phyloP scores from a whole-genome alignment of 768 basidiomycete genomes.

The Hygrophorus pudorinus region DNA sequence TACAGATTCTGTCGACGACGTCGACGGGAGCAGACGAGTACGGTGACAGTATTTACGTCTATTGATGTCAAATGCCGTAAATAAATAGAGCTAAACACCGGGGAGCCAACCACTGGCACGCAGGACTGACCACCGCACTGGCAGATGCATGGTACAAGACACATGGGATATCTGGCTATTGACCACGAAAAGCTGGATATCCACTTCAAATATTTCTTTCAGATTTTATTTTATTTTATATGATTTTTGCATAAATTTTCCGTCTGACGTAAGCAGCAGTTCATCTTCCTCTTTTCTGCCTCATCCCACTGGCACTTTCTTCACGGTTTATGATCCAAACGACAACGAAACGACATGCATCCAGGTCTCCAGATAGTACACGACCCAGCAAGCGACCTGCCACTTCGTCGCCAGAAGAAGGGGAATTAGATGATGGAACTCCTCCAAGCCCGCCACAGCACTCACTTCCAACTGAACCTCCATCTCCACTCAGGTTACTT shows the following conservation, averaged over 20 bases:
- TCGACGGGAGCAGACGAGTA: too few relatives aligned
- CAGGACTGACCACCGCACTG: too few relatives aligned
- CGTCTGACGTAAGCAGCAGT: not conserved
- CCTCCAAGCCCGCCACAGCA: constrained; percentile 4
- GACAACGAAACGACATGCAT: constrained; percentile 45
- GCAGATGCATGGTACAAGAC: too few relatives aligned
- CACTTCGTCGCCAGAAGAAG: constrained; percentile 72
- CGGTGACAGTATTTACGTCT: too few relatives aligned
- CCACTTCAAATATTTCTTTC: too few relatives aligned
- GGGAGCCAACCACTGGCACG: too few relatives aligned
- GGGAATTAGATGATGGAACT: constrained; percentile 61
- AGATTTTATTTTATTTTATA: not conserved
- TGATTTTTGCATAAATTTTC: not conserved
- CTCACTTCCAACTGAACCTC: constrained; percentile 11
- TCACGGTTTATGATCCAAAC: constrained; percentile 1
- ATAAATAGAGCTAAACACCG: too few relatives aligned
- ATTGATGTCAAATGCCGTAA: too few relatives aligned
- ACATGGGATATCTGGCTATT: too few relatives aligned
- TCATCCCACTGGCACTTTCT: not conserved
- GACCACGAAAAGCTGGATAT: too few relatives aligned
- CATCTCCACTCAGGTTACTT: constrained; percentile 11
- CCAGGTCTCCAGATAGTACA: constrained; percentile 36
- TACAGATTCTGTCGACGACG: too few relatives aligned
- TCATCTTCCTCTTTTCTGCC: too few relatives aligned
- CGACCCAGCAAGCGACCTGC: constrained; percentile 46